Evolutionary conservation across 306 rosid species (phyloP), one percentile per base, ranked within the genome.

Genomic region (Cicer judaicum): DNA sequence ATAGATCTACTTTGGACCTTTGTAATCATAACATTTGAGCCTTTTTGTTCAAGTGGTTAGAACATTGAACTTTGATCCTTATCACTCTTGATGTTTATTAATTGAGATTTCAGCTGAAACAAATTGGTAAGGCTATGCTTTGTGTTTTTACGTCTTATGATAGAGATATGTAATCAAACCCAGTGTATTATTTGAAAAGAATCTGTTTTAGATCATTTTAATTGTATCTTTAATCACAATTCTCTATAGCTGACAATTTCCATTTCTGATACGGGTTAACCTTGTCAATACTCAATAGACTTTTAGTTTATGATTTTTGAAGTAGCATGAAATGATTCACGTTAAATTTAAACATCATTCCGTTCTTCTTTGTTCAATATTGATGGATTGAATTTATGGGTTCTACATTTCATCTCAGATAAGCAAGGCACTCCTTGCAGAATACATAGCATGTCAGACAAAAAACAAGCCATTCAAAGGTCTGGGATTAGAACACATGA

Each of bases 401-500:
- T 62, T 78, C 44, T 73, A 16, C 56, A 62, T 82, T 76, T 70
- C 53, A 62, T 39, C 60, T 34, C 94, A 93, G 98, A 87, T 91
- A 72, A 89, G 98, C 96, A 93, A 93, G 88, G 94, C 97, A 56
- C 92, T 93, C 64, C 84, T 87, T 61, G 86, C 79, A 46, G 97
- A 88, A 80, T 91, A 78, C 81, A 12, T 82, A 64, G 85, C 89
- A 48, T 80, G 84, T 72, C 83, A 84, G 84, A 91, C 72, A 68
- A 86, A 68, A 84, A 91, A 85, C 61, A 86, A 82, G 62, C 97
- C 97, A 70, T 88, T 87, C 81, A 81, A 79, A 64, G 90, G 90
- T 18, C 79, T 91, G 74, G 98, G 97, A 53, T 87, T 93, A 71
- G 98, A 89, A 68, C 92, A 93, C 86, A 93, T 93, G 97, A 91